Conservation (phyloP, 495 filamentous ascomycete genomes). For the Trichoderma gamsii region DNA sequence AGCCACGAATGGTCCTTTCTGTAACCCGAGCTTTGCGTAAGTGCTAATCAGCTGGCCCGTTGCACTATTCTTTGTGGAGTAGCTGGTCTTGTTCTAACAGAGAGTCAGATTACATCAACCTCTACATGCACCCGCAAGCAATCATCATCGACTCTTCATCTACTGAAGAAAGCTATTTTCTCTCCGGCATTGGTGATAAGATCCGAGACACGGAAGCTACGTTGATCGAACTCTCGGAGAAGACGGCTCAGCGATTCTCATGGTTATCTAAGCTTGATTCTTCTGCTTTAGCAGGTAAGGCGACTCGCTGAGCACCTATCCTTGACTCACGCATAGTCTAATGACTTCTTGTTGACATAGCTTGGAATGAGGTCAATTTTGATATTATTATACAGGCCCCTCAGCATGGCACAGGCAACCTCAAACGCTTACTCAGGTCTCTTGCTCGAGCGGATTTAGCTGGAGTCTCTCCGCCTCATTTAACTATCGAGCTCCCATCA, state of each 20-base stretch:
- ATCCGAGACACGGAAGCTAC: conserved; percentile 37
- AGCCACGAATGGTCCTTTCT: conserved; percentile 42
- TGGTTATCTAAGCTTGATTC: conserved; percentile 76
- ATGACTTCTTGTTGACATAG: conserved; percentile 30
- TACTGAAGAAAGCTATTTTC: conserved; percentile 50
- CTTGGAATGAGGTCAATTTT: conserved; percentile 66
- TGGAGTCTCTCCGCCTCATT: conserved; percentile 53
- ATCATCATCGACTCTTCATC: conserved; percentile 47
- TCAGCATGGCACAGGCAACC: conserved; percentile 57
- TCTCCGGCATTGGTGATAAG: conserved; percentile 43
- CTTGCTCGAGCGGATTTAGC: conserved; percentile 68
- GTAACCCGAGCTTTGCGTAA: conserved; percentile 37
- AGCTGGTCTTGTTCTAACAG: background rate
- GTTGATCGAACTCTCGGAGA: conserved; percentile 62
- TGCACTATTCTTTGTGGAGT: background rate
- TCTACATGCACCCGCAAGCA: conserved; percentile 53
- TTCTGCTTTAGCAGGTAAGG: conserved; percentile 58
- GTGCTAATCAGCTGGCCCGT: conserved; percentile 12
- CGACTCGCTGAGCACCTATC: background rate
- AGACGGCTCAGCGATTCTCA: conserved; percentile 51
- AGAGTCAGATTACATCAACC: conserved; percentile 42
- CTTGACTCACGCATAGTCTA: background rate
- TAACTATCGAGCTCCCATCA: conserved; percentile 75
- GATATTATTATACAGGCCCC: conserved; percentile 76
- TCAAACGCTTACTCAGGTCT: conserved; percentile 67